These are phyloP conservation scores for Coemansia sp. DNA, from an alignment of 192 early-diverging fungal species.

Conservation along the genomic window DNA sequence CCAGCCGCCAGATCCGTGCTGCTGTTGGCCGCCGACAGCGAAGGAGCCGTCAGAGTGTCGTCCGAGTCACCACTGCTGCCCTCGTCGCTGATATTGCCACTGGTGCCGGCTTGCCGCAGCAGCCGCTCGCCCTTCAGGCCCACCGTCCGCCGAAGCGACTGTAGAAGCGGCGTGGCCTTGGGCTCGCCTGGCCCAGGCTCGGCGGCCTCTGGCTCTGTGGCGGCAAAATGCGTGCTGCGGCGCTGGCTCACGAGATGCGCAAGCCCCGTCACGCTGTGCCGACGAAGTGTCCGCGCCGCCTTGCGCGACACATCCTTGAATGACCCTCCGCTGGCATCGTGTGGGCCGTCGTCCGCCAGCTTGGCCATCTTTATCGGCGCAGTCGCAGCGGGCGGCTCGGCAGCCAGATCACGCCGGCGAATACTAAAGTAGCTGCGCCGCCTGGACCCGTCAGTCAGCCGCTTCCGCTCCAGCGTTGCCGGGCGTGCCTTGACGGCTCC, in stretches of 20 bases:
- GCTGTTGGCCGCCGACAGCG: too few relatives aligned
- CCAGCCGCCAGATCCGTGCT: too few relatives aligned
- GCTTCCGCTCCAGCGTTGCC: neutral
- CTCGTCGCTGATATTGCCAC: conserved; percentile 22
- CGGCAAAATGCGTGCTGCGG: conserved; percentile 8
- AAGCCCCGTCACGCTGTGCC: conserved; percentile 37
- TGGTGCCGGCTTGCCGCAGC: conserved; percentile 3
- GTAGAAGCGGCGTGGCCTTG: neutral
- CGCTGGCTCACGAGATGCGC: conserved; percentile 23
- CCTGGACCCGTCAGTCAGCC: conserved; percentile 5
- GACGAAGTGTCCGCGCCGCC: neutral
- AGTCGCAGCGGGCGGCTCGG: neutral
- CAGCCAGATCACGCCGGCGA: conserved; percentile 9
- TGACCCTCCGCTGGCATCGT: neutral
- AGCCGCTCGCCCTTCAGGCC: conserved; percentile 4
- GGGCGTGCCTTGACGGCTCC: neutral
- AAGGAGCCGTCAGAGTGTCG: conserved; percentile 32
- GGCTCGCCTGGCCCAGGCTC: neutral
- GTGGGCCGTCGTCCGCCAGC: neutral
- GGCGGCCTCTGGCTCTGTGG: neutral
- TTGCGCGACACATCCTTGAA: neutral
- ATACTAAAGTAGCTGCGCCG: conserved; percentile 39
- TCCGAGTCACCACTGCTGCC: conserved; percentile 39
- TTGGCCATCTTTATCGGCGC: neutral
- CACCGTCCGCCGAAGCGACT: neutral